These are phyloP conservation scores for Myriosclerotinia duriaeana DNA, from an alignment of 2,329 filamentous ascomycete species.

Conservation along the genomic window DNA sequence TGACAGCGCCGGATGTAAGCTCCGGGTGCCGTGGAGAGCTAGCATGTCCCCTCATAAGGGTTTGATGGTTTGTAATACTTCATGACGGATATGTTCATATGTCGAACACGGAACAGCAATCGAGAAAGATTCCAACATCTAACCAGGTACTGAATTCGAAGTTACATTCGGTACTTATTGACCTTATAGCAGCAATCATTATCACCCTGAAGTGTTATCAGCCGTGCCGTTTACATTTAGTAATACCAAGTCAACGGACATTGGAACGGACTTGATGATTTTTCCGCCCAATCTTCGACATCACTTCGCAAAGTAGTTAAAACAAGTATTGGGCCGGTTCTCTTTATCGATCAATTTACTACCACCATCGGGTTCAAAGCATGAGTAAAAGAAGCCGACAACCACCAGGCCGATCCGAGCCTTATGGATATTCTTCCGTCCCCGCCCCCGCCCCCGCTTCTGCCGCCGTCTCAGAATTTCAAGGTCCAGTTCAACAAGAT, in stretches of 20 bases:
- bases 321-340: slow-evolving; percentile 1
- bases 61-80: neutral
- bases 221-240: neutral
- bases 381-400: slow-evolving; percentile 13
- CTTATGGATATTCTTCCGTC: slow-evolving; percentile 13
- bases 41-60: no score
- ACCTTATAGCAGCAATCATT: neutral
- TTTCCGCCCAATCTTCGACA: slow-evolving; percentile 2
- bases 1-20: neutral
- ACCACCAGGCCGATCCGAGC: neutral
- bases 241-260: slow-evolving; percentile 10
- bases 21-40: neutral
- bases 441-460: slow-evolving; percentile 12
- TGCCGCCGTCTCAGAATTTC: neutral
- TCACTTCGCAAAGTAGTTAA: slow-evolving; percentile 13
- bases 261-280: slow-evolving; percentile 17
- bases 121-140: neutral
- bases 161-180: slow-evolving; percentile 9
- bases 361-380: neutral
- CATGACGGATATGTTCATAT: neutral
- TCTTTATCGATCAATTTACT: neutral
- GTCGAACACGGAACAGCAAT: neutral
- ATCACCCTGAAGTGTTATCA: neutral
- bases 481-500: slow-evolving; percentile 6
- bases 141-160: neutral